phyloP scores from a whole-genome alignment of 208 protist genomes.

The Acanthamoeba lugdunensis region DNA sequence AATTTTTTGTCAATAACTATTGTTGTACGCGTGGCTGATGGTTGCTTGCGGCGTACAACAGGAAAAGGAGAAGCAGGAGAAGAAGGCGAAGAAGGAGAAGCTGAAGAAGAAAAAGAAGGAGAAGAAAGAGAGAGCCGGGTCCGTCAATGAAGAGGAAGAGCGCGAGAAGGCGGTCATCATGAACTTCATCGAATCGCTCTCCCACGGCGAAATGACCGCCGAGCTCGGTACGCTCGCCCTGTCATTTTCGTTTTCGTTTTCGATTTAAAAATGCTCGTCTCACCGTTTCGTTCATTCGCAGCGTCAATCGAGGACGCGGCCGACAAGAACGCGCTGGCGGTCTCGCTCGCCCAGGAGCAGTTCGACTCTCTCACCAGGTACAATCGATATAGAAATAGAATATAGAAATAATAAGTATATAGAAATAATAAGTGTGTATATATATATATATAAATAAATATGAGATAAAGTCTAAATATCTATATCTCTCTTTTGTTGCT shows the following conservation, averaged over 20 bases:
- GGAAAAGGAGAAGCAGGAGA: background rate
- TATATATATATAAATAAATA: too few species aligned
- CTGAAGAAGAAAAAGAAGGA: background rate
- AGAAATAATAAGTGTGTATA: too few species aligned
- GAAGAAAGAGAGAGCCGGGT: background rate
- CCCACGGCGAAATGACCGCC: background rate
- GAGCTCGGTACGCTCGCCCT: background rate
- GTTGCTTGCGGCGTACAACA: background rate
- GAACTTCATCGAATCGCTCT: background rate
- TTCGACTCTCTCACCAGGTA: constrained; percentile 28
- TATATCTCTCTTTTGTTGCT: too few species aligned
- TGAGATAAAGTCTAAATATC: too few species aligned
- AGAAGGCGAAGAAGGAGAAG: background rate
- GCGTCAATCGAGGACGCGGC: background rate
- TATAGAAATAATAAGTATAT: background rate
- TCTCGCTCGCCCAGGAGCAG: constrained; percentile 54
- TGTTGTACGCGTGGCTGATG: too few species aligned
- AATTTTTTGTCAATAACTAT: too few species aligned
- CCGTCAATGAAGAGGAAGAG: background rate
- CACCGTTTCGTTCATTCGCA: background rate
- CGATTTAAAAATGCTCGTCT: background rate
- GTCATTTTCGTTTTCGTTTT: background rate
- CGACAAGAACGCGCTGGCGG: background rate
- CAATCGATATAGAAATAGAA: background rate
- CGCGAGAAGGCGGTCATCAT: background rate